Evolutionary conservation across 371 early-diverging fungal genomes (phyloP), one percentile per base, ranked within the genome.

Genomic region (Mortierella sp.): DNA sequence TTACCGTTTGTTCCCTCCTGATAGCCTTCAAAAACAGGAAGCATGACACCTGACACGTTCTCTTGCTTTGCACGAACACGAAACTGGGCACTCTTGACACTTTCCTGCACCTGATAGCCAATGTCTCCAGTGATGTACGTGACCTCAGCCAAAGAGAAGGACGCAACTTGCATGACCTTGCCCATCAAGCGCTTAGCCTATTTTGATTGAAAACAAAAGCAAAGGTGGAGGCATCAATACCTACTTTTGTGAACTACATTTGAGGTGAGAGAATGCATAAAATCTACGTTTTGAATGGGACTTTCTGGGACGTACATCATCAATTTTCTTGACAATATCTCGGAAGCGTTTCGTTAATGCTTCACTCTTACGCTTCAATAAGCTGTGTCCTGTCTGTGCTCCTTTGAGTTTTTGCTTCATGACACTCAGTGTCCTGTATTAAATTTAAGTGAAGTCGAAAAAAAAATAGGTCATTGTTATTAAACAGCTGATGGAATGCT

Each of bases 121-220:
- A 99, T 96, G 83, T 99, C 99, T 58, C 99, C 99, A 9, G 99
- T 95, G 60, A 93, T 93, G 83, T 98, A 99, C 73, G 96, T 95
- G 53, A 99, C 99, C 85, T 99, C 97, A 23, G 99, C 96, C 57
- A 99, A 89, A 19, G 98, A 97, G 83, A 99, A 99, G 47, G 96
- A 97, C 26, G 99, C 99, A 57, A 91, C 91, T 85, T 97, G 99
- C 94, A 99, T 95, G 49, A 98, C 91, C 84, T 95, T 95, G 64
- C 98, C 98, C 96, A 99, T 98, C 85, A 95, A 92, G 47, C 89
- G 83, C 81, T 96, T 96, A 47, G 96, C 95, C 90, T 86, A 76
- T 34, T 29, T 35, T 28, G 22, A n/a, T 31, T n/a, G 19, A 35
- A 42, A 37, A 28, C 7, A 62, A 31, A 58, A 40, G 45, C 58